A percentile compares a stretch with the other conserved stretches of the same genome.
Evolutionary conservation across 331 rosid species (phyloP).

Genomic region (Saraca asoca): DNA sequence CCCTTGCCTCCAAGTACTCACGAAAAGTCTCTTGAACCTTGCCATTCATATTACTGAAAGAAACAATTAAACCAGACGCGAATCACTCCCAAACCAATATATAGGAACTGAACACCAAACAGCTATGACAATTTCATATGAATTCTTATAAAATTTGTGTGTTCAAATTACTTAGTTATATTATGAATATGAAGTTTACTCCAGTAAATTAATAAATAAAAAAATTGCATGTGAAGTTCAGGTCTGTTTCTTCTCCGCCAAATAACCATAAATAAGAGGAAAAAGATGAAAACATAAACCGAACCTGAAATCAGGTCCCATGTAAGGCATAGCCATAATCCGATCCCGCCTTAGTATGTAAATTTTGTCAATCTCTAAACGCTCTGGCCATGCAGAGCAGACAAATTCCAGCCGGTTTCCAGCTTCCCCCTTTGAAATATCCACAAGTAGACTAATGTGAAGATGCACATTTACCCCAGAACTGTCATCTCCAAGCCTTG

Average conservation of each 20-base stretch:
- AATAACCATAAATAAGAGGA: conserved; percentile 7
- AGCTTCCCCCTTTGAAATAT: conserved; percentile 59
- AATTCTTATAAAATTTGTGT: not conserved
- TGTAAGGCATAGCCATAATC: conserved; percentile 48
- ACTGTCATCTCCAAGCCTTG: conserved; percentile 55
- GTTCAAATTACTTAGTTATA: not conserved
- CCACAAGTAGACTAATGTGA: conserved; percentile 71
- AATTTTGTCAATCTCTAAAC: conserved; percentile 63
- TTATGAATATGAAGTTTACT: not conserved
- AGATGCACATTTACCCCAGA: conserved; percentile 55
- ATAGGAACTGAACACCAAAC: conserved; percentile 27
- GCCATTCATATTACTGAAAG: conserved; percentile 57
- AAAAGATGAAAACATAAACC: not conserved
- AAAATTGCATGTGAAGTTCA: no score
- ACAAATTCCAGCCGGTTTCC: conserved; percentile 55
- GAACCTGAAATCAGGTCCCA: conserved; percentile 85
- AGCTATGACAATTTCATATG: not conserved
- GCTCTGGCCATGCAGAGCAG: conserved; percentile 83
- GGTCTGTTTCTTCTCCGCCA: not conserved
- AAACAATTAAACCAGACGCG: conserved; percentile 28
- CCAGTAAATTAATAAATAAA: no score
- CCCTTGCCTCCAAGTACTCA: conserved; percentile 64
- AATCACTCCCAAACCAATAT: conserved; percentile 23
- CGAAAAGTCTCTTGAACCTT: conserved; percentile 48
- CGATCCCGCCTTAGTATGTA: conserved; percentile 47